Conservation (phyloP, 129 eudicot species). For the Escallonia rubra region DNA sequence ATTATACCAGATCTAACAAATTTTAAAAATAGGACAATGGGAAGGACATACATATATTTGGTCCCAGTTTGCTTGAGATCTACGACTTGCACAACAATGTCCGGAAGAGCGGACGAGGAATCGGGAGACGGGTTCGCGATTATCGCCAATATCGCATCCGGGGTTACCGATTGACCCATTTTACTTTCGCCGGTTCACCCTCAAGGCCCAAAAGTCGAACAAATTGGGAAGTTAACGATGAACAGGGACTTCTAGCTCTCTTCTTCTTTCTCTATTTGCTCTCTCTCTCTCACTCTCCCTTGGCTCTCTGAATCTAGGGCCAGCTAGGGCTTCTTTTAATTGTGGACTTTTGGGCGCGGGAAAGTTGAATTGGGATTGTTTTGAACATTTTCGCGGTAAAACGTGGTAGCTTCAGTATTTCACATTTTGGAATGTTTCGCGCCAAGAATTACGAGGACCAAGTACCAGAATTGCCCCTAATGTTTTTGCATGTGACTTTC, state of each 20-base stretch:
- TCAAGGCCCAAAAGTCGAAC: neutral
- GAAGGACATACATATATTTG: slow-evolving; percentile 42
- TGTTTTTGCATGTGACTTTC: too few species aligned
- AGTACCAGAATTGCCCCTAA: too few species aligned
- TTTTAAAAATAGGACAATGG: too few species aligned
- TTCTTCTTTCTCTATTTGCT: too few species aligned
- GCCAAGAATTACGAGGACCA: too few species aligned
- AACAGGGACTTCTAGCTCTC: too few species aligned
- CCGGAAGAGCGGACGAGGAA: slow-evolving; percentile 50
- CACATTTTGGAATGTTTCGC: too few species aligned
- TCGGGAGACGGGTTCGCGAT: slow-evolving; percentile 73
- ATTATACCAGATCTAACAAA: neutral
- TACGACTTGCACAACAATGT: slow-evolving; percentile 70
- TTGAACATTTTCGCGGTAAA: slow-evolving; percentile 13
- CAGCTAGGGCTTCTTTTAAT: neutral
- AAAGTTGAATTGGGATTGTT: neutral
- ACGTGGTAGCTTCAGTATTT: too few species aligned
- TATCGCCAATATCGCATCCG: slow-evolving; percentile 59
- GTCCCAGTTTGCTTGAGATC: slow-evolving; percentile 76
- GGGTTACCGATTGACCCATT: slow-evolving; percentile 57
- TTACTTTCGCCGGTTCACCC: neutral
- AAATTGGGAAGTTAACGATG: too few species aligned
- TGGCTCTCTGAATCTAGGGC: too few species aligned
- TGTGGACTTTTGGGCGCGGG: slow-evolving; percentile 1
- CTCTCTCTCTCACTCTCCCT: too few species aligned